Evolutionary conservation across 306 rosid genomes (phyloP).

Genomic region (Gastrolobium bilobum): DNA sequence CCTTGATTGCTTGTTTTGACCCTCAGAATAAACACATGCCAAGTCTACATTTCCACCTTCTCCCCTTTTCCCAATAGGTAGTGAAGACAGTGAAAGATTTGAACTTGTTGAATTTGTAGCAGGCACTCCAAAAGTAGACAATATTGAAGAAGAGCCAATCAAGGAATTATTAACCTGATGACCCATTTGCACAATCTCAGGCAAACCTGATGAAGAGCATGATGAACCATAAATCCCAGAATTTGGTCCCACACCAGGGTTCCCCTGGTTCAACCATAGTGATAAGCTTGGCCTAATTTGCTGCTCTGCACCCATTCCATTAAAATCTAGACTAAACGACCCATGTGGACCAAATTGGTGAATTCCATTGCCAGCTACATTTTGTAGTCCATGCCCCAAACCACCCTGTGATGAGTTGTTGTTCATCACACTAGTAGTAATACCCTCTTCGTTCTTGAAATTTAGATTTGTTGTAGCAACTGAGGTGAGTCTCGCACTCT

Average conservation of each 20-base stretch:
- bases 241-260: slow-evolving; percentile 55
- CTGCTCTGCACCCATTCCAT: slow-evolving; percentile 32
- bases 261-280: slow-evolving; percentile 77
- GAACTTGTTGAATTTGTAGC: slow-evolving; percentile 56
- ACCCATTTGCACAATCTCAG: slow-evolving; percentile 68
- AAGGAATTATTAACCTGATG: slow-evolving; percentile 49
- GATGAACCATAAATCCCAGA: slow-evolving; percentile 48
- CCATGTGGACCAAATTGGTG: slow-evolving; percentile 58
- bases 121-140: slow-evolving; percentile 55
- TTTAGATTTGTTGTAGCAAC: slow-evolving; percentile 65
- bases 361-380: slow-evolving; percentile 43
- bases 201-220: slow-evolving; percentile 51
- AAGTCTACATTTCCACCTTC: slow-evolving; percentile 50
- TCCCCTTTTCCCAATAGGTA: slow-evolving; percentile 52
- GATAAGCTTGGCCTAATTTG: slow-evolving; percentile 73
- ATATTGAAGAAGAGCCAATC: slow-evolving; percentile 59
- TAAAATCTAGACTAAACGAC: slow-evolving; percentile 45
- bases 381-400: slow-evolving; percentile 52
- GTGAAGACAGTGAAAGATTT: slow-evolving; percentile 59
- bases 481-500: slow-evolving; percentile 83
- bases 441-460: slow-evolving; percentile 66
- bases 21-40: slow-evolving; percentile 39
- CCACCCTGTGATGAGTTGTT: slow-evolving; percentile 43
- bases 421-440: slow-evolving; percentile 24
- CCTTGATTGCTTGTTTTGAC: slow-evolving; percentile 45